A percentile compares a stretch with the other conserved stretches of the same genome.
phyloP scores from a whole-genome alignment of 2,329 filamentous ascomycete species.

The Aureobasidium namibiae region DNA sequence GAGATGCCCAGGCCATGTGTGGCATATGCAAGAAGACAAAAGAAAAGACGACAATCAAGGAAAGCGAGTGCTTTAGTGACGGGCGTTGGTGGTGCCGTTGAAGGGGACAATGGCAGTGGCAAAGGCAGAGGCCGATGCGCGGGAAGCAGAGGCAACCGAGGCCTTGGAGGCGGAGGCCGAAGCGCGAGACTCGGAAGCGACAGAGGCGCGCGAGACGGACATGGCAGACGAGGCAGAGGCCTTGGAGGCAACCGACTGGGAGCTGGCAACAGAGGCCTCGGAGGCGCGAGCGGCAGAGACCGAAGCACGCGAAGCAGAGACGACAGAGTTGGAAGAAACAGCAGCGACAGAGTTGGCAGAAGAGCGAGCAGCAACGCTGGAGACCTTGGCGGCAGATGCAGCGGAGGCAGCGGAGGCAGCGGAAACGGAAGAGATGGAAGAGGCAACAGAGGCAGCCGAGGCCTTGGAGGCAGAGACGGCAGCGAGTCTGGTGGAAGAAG shows the following conservation, averaged over 20 bases:
- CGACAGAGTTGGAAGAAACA: not conserved
- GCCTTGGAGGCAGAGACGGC: slow-evolving; percentile 9
- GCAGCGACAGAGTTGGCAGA: not conserved
- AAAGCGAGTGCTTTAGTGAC: not conserved
- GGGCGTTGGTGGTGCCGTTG: slow-evolving; percentile 9
- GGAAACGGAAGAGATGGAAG: not conserved
- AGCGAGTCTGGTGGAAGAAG: slow-evolving; percentile 4
- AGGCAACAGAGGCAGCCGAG: slow-evolving; percentile 9
- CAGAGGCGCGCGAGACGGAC: not conserved
- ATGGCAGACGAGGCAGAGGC: not conserved
- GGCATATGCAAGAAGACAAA: slow-evolving; percentile 2
- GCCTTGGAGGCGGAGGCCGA: slow-evolving; percentile 1
- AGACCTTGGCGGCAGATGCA: not conserved
- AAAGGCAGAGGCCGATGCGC: not conserved
- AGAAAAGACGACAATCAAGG: not conserved
- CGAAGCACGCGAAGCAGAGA: slow-evolving; percentile 2
- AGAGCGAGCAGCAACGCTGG: not conserved
- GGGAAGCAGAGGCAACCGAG: not conserved
- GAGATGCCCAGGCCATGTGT: not conserved
- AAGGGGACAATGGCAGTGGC: slow-evolving; percentile 4
- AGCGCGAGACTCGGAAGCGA: not conserved
- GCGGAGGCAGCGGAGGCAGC: not conserved
- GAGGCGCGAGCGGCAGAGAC: slow-evolving; percentile 7
- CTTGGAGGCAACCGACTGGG: not conserved
- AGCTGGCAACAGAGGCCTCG: not conserved